These are phyloP conservation scores for Silene noctiflora DNA, from an alignment of 179 eudicot genomes.

Conservation along the genomic window DNA sequence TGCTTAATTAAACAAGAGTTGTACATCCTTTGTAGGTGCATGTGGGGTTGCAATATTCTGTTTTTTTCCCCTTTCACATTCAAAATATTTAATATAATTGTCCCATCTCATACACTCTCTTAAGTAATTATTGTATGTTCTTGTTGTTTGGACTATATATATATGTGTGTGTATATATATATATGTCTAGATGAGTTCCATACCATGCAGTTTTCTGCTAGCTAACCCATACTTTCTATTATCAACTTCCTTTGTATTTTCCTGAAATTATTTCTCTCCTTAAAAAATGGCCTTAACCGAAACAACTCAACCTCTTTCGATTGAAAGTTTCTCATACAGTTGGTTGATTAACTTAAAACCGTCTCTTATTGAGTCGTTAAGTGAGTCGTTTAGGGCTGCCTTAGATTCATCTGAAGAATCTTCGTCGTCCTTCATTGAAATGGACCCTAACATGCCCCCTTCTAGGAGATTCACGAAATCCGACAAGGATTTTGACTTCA, in stretches of 20 bases:
- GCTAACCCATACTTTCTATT: conserved; percentile 12
- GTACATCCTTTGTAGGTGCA: conserved; percentile 50
- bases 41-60: conserved; percentile 54
- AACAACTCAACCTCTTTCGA: conserved; percentile 52
- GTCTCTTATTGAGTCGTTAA: conserved; percentile 48
- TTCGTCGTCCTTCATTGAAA: conserved; percentile 62
- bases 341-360: conserved; percentile 65
- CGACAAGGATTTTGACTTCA: conserved; percentile 44
- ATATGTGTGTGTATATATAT: conserved; percentile 24
- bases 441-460: conserved; percentile 81
- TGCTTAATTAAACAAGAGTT: conserved; percentile 33
- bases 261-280: not conserved
- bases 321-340: conserved; percentile 75
- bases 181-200: conserved; percentile 26
- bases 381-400: conserved; percentile 51
- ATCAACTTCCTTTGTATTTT: not conserved
- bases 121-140: conserved; percentile 25
- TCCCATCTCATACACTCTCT: conserved; percentile 39
- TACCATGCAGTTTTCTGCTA: conserved; percentile 29
- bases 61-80: conserved; percentile 39
- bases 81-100: conserved; percentile 39
- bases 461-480: conserved; percentile 55
- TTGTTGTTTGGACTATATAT: conserved; percentile 17
- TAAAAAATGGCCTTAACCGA: conserved; percentile 40
- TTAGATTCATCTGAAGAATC: conserved; percentile 56